Conservation (phyloP, 2,329 filamentous ascomycete genomes). For the Talaromyces sp. region DNA sequence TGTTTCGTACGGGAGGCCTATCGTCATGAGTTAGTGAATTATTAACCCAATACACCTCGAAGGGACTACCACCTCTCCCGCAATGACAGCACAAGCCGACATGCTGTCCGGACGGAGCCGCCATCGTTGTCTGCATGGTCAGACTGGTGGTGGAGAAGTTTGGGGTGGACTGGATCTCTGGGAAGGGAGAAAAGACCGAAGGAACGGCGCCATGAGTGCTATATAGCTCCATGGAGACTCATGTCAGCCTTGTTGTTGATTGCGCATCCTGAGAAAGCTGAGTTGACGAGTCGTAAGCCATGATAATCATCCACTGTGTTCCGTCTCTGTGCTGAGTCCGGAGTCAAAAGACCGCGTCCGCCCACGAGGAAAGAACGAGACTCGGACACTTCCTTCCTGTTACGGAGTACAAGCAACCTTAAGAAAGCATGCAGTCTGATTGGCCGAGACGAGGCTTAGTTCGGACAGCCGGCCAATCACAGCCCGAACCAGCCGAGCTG, state of each 20-base stretch:
- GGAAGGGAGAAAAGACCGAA: conserved; percentile 9
- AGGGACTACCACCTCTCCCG: conserved; percentile 9
- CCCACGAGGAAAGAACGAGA: neutral
- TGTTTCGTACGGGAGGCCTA: conserved; percentile 18
- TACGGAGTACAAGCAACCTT: neutral
- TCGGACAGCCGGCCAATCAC: neutral
- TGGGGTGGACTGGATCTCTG: neutral
- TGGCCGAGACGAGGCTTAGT: neutral
- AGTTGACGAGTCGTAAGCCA: neutral
- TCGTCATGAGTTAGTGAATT: too few relatives aligned
- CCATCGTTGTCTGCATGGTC: conserved; percentile 5
- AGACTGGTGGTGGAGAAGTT: neutral
- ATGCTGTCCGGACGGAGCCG: neutral
- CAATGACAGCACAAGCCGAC: conserved; percentile 19
- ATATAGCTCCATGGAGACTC: conserved; percentile 11
- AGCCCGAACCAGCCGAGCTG: neutral
- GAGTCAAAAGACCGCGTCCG: neutral
- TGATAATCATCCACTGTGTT: neutral
- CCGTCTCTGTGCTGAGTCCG: neutral
- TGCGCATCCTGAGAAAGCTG: neutral
- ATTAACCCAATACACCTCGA: too few relatives aligned
- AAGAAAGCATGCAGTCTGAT: neutral
- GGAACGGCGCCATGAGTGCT: conserved; percentile 7
- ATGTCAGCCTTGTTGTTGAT: conserved; percentile 11
- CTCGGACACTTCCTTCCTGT: conserved; percentile 12